Percentiles rank a stretch among this genome's conserved stretches.
phyloP scores from a whole-genome alignment of 306 rosid species.

The Cicer pinnatifidum region DNA sequence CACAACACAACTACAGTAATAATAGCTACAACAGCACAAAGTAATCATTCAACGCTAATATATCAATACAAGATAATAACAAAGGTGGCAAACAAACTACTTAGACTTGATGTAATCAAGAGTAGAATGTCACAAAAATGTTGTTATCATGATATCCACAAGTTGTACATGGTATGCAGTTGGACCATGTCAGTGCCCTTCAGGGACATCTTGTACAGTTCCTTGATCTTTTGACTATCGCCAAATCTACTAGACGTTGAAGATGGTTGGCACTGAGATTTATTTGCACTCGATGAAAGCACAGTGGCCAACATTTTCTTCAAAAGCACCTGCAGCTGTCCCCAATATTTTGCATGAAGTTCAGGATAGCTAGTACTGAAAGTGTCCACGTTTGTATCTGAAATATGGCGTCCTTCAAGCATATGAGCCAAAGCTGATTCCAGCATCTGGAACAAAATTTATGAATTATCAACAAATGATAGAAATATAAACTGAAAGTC shows the following conservation, averaged over 20 bases:
- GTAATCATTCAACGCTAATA: background rate
- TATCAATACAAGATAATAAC: slow-evolving; percentile 18
- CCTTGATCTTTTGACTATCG: slow-evolving; percentile 76
- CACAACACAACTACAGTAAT: too few relatives aligned
- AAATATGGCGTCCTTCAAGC: slow-evolving; percentile 84
- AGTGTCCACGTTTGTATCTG: slow-evolving; percentile 55
- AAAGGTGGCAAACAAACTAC: slow-evolving; percentile 26
- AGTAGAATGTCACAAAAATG: slow-evolving; percentile 11
- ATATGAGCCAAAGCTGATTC: slow-evolving; percentile 76
- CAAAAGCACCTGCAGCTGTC: slow-evolving; percentile 78
- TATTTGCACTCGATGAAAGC: slow-evolving; percentile 59
- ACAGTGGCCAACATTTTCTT: slow-evolving; percentile 74
- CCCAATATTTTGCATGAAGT: slow-evolving; percentile 77
- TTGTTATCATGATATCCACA: slow-evolving; percentile 57
- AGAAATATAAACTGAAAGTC: slow-evolving; percentile 9
- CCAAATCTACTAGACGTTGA: slow-evolving; percentile 54
- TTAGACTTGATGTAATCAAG: background rate
- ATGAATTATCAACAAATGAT: slow-evolving; percentile 23
- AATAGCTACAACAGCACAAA: background rate
- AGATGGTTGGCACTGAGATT: slow-evolving; percentile 54
- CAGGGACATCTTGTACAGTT: slow-evolving; percentile 80
- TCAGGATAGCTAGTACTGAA: slow-evolving; percentile 55
- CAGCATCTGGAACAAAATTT: slow-evolving; percentile 64
- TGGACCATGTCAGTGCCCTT: slow-evolving; percentile 61
- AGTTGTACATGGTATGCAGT: slow-evolving; percentile 61